Percentiles rank a stretch among this genome's conserved stretches.
These are phyloP conservation scores for Styphnolobium japonicum DNA, from an alignment of 306 rosid genomes.

Conservation along the genomic window DNA sequence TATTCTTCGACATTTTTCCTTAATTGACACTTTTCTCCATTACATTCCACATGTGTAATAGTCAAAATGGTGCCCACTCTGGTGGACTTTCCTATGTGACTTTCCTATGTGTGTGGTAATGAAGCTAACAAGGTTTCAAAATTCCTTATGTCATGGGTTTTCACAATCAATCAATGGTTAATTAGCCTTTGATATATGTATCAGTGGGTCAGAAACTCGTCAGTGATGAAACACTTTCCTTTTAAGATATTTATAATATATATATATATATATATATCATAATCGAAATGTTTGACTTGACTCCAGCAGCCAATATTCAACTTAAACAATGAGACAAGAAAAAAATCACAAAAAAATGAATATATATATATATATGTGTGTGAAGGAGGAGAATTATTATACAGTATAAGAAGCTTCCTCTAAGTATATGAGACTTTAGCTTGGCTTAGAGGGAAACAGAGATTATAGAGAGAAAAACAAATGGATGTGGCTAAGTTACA, in stretches of 20 bases:
- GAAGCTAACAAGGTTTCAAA: constrained; percentile 19
- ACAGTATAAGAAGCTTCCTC: constrained; percentile 34
- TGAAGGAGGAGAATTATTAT: not conserved
- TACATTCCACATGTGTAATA: not conserved
- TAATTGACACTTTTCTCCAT: not conserved
- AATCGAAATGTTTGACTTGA: constrained; percentile 49
- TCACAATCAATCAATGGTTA: constrained; percentile 35
- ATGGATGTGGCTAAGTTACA: constrained; percentile 43
- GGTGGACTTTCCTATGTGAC: constrained; percentile 41
- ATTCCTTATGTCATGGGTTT: constrained; percentile 36
- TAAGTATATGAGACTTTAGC: not conserved
- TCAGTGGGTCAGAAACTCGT: constrained; percentile 33
- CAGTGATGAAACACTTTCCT: constrained; percentile 13
- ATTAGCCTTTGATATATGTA: not conserved
- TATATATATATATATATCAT: not conserved
- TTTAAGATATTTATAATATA: too few species aligned
- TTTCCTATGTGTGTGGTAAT: constrained; percentile 2
- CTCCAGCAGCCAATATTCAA: constrained; percentile 28
- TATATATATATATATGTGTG: not conserved
- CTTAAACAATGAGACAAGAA: not conserved
- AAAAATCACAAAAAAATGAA: not conserved
- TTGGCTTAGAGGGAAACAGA: too few species aligned
- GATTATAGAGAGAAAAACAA: not conserved
- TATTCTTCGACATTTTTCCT: constrained; percentile 26
- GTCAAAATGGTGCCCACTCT: constrained; percentile 55